Evolutionary conservation across 2,329 filamentous ascomycete genomes (phyloP).

Genomic region (Cytospora piceae): DNA sequence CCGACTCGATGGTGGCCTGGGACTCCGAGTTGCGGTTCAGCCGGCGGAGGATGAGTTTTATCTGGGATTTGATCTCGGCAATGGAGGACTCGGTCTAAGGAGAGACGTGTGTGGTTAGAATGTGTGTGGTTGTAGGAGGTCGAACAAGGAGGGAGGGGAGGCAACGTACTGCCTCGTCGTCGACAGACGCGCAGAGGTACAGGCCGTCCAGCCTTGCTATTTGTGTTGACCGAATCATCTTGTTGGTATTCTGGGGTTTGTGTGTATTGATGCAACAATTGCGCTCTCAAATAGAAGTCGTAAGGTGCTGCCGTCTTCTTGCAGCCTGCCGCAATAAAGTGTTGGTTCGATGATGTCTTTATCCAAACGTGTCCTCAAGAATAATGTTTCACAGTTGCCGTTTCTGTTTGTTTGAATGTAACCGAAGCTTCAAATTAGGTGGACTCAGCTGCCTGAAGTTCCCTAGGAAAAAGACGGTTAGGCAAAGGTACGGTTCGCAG

Average conservation of each 20-base stretch:
- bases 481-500: neutral
- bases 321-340: neutral
- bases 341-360: neutral
- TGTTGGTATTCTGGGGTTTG: constrained; percentile 26
- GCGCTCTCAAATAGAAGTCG: neutral
- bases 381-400: constrained; percentile 2
- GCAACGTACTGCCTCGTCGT: constrained; percentile 73
- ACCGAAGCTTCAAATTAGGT: neutral
- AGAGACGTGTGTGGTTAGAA: constrained; percentile 1
- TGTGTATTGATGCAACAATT: neutral
- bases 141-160: constrained; percentile 10
- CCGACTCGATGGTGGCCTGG: constrained; percentile 89
- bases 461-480: neutral
- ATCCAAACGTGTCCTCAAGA: constrained; percentile 27
- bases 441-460: neutral
- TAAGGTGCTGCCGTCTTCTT: constrained; percentile 4
- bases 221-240: constrained; percentile 89
- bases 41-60: constrained; percentile 86
- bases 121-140: constrained; percentile 1
- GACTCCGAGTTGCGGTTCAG: constrained; percentile 87
- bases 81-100: constrained; percentile 71
- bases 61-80: constrained; percentile 85
- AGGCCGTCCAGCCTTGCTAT: constrained; percentile 94
- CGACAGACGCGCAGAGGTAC: constrained; percentile 91
- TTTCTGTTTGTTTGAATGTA: constrained; percentile 9